Conservation (phyloP, 192 early-diverging fungal genomes). For the Coemansia sp. region DNA sequence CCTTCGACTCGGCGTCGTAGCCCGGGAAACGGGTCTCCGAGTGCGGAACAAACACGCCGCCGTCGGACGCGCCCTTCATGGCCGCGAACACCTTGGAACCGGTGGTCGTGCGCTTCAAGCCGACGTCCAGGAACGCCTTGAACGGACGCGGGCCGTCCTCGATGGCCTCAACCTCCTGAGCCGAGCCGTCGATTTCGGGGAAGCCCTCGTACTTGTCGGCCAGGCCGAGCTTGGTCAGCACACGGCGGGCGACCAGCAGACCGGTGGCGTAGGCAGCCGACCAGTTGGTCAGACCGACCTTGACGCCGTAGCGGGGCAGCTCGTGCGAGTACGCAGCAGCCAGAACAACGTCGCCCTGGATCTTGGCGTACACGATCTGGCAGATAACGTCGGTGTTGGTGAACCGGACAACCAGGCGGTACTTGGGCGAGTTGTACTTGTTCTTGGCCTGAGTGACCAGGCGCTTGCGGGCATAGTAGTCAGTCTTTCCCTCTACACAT, state of each 20-base stretch:
- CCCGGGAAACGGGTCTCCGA: conserved; percentile 96
- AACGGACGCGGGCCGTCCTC: conserved; percentile 95
- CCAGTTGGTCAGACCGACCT: conserved; percentile 99
- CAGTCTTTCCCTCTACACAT: conserved; percentile 96
- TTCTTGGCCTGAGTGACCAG: conserved; percentile 99
- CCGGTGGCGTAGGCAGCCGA: conserved; percentile 98
- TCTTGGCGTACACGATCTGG: conserved; percentile 98
- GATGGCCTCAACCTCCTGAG: conserved; percentile 81
- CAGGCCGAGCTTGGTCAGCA: conserved; percentile 90
- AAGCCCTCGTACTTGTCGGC: conserved; percentile 97
- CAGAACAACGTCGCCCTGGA: conserved; percentile 95
- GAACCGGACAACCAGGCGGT: conserved; percentile 98
- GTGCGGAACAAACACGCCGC: conserved; percentile 97
- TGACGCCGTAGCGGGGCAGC: conserved; percentile 92
- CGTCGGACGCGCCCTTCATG: conserved; percentile 98
- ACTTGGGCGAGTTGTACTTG: conserved; percentile 99
- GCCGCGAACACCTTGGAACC: conserved; percentile 96
- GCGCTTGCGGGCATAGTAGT: conserved; percentile 99
- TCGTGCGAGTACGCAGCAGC: conserved; percentile 96
- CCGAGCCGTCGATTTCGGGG: conserved; percentile 83
- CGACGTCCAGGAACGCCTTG: conserved; percentile 97
- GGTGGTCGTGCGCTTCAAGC: conserved; percentile 95
- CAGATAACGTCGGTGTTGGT: conserved; percentile 96
- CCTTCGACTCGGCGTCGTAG: conserved; percentile 83
- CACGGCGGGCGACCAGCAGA: conserved; percentile 94